phyloP scores from a whole-genome alignment of 768 basidiomycete species.

The Leccinum obscurum region DNA sequence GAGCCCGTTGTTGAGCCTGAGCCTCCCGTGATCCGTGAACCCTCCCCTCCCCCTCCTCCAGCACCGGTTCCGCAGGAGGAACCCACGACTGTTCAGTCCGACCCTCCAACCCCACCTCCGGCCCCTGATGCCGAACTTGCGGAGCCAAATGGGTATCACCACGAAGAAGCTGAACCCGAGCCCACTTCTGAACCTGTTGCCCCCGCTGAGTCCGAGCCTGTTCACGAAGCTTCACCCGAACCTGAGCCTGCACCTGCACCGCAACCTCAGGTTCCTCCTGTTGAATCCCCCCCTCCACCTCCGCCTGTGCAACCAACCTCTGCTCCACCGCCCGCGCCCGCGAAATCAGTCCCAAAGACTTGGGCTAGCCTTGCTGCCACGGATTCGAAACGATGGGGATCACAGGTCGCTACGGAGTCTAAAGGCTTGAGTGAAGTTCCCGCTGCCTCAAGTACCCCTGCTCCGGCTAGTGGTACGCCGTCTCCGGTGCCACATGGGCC shows the following conservation, averaged over 20 bases:
- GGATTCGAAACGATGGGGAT: conserved; percentile 82
- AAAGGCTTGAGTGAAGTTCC: conserved; percentile 74
- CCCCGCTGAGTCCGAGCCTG: conserved; percentile 27
- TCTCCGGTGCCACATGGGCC: conserved; percentile 33
- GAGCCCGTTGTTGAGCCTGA: conserved; percentile 32
- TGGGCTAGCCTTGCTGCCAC: conserved; percentile 93
- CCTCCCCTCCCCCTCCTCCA: conserved; percentile 29
- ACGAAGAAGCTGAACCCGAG: conserved; percentile 35
- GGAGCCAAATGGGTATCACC: conserved; percentile 43
- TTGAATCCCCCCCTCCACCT: conserved; percentile 31
- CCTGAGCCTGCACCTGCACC: conserved; percentile 28
- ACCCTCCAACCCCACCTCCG: conserved; percentile 35
- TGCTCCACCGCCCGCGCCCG: conserved; percentile 33
- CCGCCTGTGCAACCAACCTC: conserved; percentile 31
- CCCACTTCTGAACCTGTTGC: conserved; percentile 26
- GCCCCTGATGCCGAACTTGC: conserved; percentile 41
- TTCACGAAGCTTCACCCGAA: conserved; percentile 27
- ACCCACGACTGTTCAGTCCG: conserved; percentile 39
- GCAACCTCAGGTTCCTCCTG: conserved; percentile 11
- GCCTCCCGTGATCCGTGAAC: conserved; percentile 33
- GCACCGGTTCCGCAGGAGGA: conserved; percentile 37
- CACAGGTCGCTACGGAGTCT: conserved; percentile 73
- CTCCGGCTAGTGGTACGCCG: conserved; percentile 42
- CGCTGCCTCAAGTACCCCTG: conserved; percentile 37
- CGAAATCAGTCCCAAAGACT: conserved; percentile 62